These are phyloP conservation scores for Kluyveromyces sp. DNA, from an alignment of 1,139 yeast genomes.

Conservation along the genomic window DNA sequence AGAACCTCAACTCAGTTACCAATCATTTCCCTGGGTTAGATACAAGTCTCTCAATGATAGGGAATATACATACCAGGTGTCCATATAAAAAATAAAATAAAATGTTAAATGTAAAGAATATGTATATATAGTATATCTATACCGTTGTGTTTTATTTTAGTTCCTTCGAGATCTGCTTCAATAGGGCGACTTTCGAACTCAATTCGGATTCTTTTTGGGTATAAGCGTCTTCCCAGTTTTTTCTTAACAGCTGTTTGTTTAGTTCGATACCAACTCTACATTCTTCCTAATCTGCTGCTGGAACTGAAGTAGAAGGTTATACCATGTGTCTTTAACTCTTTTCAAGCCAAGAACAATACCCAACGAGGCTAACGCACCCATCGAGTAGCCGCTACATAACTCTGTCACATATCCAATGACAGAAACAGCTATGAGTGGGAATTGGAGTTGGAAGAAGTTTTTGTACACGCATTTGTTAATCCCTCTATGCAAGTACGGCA, in stretches of 20 bases:
- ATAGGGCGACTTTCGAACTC: slow-evolving; percentile 1
- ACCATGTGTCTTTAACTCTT: slow-evolving; percentile 26
- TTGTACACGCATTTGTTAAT: slow-evolving; percentile 20
- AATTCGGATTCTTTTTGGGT: slow-evolving; percentile 3
- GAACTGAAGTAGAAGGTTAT: slow-evolving; percentile 13
- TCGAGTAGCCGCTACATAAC: slow-evolving; percentile 25
- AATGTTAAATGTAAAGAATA: background rate
- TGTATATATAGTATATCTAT: background rate
- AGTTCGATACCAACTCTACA: slow-evolving; percentile 21
- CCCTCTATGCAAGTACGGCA: slow-evolving; percentile 19
- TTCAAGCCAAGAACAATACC: slow-evolving; percentile 29
- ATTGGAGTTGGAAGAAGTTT: slow-evolving; percentile 26
- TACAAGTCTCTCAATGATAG: slow-evolving; percentile 53
- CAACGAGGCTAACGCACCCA: slow-evolving; percentile 27
- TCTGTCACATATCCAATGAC: slow-evolving; percentile 23
- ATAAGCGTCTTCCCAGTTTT: slow-evolving; percentile 13
- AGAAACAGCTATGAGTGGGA: slow-evolving; percentile 25
- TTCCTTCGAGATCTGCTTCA: slow-evolving; percentile 3
- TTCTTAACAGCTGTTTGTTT: slow-evolving; percentile 13
- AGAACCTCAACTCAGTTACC: slow-evolving; percentile 62
- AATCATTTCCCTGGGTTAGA: slow-evolving; percentile 77
- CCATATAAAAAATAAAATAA: background rate
- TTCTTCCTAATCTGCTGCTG: slow-evolving; percentile 19
- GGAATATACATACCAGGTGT: slow-evolving; percentile 29
- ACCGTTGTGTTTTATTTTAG: background rate